Evolutionary conservation across 2,329 filamentous ascomycete species (phyloP).

Genomic region (Cytospora chrysosperma): DNA sequence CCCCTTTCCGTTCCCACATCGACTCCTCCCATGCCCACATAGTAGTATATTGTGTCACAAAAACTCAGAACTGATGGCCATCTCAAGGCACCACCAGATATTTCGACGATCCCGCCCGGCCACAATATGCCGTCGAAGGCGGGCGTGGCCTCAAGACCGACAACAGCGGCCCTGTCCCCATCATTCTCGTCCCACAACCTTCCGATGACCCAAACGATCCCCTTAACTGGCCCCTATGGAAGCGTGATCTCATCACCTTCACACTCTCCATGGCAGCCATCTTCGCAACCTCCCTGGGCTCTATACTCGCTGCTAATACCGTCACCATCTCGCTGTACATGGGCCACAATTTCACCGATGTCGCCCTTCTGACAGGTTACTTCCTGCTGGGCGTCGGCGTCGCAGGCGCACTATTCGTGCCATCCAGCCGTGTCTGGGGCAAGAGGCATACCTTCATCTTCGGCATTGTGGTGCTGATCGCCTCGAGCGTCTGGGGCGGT

Average conservation of each 20-base stretch:
- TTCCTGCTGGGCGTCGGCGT: conserved; percentile 81
- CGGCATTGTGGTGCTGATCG: conserved; percentile 70
- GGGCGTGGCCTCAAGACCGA: conserved; percentile 67
- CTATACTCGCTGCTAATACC: conserved; percentile 86
- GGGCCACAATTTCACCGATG: conserved; percentile 63
- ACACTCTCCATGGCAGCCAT: conserved; percentile 78
- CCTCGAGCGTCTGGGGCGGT: conserved; percentile 76
- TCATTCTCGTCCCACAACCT: conserved; percentile 87
- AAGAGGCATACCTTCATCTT: conserved; percentile 86
- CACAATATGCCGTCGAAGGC: conserved; percentile 42
- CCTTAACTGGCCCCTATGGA: conserved; percentile 81
- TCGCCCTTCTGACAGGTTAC: conserved; percentile 83
- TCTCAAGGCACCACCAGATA: conserved; percentile 57
- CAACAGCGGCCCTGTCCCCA: conserved; percentile 60
- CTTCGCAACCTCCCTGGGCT: conserved; percentile 79
- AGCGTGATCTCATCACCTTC: conserved; percentile 75
- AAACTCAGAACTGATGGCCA: conserved; percentile 12
- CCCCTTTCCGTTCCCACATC: neutral
- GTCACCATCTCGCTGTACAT: conserved; percentile 72
- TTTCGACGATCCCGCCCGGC: conserved; percentile 57
- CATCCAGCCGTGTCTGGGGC: conserved; percentile 85
- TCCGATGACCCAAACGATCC: conserved; percentile 90
- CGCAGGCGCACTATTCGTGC: conserved; percentile 81
- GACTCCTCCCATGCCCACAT: neutral
- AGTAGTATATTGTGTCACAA: neutral